phyloP scores from a whole-genome alignment of 371 early-diverging fungal species.

The Blakeslea trispora region DNA sequence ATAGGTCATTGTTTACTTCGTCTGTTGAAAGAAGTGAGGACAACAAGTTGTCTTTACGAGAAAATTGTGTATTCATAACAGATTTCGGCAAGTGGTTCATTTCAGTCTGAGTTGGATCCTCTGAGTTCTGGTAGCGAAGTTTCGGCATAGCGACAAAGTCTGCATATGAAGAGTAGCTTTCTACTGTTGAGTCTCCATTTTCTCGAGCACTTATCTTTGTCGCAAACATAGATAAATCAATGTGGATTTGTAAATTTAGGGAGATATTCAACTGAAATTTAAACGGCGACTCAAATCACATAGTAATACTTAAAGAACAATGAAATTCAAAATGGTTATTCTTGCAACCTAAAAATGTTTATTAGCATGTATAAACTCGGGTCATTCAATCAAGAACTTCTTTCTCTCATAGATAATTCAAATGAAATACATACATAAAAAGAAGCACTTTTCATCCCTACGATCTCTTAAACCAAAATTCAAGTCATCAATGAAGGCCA shows the following conservation, averaged over 20 bases:
- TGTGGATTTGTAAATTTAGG: background rate
- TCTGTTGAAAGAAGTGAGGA: background rate
- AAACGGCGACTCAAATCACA: too few species aligned
- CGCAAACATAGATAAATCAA: constrained; percentile 2
- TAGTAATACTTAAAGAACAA: too few species aligned
- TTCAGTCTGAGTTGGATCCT: background rate
- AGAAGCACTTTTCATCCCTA: background rate
- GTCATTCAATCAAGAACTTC: background rate
- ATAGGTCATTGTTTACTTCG: constrained; percentile 19
- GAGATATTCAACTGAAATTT: too few species aligned
- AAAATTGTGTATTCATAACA: too few species aligned
- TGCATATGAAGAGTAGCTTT: constrained; percentile 1
- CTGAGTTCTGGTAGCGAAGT: constrained; percentile 6
- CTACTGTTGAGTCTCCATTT: background rate
- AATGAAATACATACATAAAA: background rate
- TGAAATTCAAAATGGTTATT: too few species aligned
- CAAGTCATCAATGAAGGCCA: background rate
- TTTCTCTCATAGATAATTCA: background rate
- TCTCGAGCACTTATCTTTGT: constrained; percentile 15
- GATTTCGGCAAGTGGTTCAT: background rate
- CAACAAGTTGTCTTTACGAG: too few species aligned
- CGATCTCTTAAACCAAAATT: constrained; percentile 2
- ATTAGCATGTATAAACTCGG: too few species aligned
- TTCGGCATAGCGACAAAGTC: constrained; percentile 4
- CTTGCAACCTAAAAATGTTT: too few species aligned